Conservation (phyloP, 768 basidiomycete genomes). For the Tricholoma terreum region DNA sequence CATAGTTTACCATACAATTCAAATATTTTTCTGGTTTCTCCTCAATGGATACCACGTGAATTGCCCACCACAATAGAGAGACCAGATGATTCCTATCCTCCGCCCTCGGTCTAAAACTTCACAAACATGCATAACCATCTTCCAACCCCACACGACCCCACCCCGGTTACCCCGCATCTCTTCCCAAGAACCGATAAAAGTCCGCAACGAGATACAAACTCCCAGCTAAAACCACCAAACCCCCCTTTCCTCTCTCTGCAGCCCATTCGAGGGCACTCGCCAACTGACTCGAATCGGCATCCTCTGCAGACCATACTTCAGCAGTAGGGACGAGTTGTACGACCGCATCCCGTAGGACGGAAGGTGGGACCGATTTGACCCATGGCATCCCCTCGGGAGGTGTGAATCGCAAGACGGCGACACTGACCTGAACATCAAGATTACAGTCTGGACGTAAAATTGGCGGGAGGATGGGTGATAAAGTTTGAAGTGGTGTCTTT, state of each 20-base stretch:
- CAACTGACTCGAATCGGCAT: constrained; percentile 19
- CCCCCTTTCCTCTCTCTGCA: constrained; percentile 40
- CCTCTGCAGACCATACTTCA: constrained; percentile 42
- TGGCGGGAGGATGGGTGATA: constrained; percentile 60
- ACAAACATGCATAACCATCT: no score
- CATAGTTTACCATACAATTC: no score
- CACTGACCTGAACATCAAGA: constrained; percentile 33
- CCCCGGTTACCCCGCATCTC: no score
- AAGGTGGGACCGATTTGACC: constrained; percentile 64
- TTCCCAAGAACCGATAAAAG: constrained; percentile 63
- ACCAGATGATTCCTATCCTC: no score
- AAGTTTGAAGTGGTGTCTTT: constrained; percentile 71
- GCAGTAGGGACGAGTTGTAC: constrained; percentile 39
- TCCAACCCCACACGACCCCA: no score
- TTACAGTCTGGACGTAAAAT: constrained; percentile 24
- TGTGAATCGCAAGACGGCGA: constrained; percentile 63
- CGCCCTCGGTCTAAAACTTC: no score
- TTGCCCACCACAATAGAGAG: no score
- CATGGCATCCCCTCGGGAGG: constrained; percentile 93
- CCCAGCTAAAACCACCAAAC: constrained; percentile 76
- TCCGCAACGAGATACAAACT: constrained; percentile 96
- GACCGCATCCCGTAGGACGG: constrained; percentile 48
- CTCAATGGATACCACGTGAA: no score
- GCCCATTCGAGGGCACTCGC: constrained; percentile 44
- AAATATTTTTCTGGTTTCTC: no score